Percentiles rank a stretch among this genome's conserved stretches.
Evolutionary conservation across 1,139 yeast species (phyloP).

Genomic region (Blastobotrys capitulatus): DNA sequence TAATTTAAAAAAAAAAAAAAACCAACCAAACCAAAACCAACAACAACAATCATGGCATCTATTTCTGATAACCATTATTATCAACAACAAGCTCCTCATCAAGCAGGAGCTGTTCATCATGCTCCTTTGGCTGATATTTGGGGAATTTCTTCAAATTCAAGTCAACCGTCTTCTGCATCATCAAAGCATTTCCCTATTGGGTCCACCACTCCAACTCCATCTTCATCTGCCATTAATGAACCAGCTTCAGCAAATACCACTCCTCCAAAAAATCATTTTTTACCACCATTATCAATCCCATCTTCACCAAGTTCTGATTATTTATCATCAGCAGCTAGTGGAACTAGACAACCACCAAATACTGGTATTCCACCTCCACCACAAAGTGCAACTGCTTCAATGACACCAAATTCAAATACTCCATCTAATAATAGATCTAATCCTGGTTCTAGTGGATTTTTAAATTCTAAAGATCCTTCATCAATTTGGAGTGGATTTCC

Average conservation of each 20-base stretch:
- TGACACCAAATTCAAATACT: constrained; percentile 16
- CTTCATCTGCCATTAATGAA: not conserved
- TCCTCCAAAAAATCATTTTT: constrained; percentile 10
- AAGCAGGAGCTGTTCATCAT: constrained; percentile 6
- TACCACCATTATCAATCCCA: constrained; percentile 14
- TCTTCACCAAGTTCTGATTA: constrained; percentile 11
- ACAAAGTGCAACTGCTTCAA: not conserved
- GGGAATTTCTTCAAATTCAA: constrained; percentile 24
- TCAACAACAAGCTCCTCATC: not conserved
- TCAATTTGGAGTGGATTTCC: constrained; percentile 16
- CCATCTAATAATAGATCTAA: constrained; percentile 10
- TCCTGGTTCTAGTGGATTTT: constrained; percentile 6
- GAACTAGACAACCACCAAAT: not conserved
- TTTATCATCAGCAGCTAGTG: not conserved
- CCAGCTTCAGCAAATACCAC: constrained; percentile 2
- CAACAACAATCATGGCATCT: constrained; percentile 9
- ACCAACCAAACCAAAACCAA: too few species aligned
- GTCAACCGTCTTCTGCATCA: not conserved
- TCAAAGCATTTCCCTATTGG: constrained; percentile 15
- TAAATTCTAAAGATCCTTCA: constrained; percentile 11
- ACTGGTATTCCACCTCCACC: not conserved
- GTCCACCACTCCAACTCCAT: not conserved
- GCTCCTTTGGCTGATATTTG: constrained; percentile 28
- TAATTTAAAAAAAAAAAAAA: not conserved
- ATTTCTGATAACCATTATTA: constrained; percentile 17